Evolutionary conservation across 2,329 filamentous ascomycete genomes (phyloP).

Genomic region (Teratosphaeria viscida): DNA sequence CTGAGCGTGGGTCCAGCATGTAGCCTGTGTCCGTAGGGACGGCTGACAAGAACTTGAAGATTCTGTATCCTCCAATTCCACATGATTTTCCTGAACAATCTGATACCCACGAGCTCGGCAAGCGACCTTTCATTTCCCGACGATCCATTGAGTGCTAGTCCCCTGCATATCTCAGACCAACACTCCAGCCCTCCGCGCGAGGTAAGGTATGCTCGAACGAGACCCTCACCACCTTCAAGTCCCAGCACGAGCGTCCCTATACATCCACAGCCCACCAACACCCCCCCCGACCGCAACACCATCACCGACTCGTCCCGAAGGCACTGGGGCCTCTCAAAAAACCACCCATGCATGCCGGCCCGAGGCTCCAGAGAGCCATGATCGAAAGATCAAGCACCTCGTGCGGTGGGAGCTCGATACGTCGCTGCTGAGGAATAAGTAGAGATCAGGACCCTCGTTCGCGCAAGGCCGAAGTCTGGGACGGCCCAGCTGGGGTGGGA

Average conservation of each 20-base stretch:
- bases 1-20: not conserved
- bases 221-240: conserved; percentile 4
- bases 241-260: conserved; percentile 2
- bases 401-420: conserved; percentile 8
- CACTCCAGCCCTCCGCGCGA: conserved; percentile 2
- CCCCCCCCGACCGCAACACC: conserved; percentile 3
- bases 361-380: conserved; percentile 3
- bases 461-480: not conserved
- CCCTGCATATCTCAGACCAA: not conserved
- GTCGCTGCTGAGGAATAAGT: conserved; percentile 7
- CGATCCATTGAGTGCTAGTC: not conserved
- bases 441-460: not conserved
- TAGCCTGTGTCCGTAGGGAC: no score
- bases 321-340: not conserved
- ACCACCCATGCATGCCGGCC: conserved; percentile 3
- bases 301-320: conserved; percentile 9
- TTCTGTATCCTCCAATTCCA: not conserved
- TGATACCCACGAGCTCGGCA: not conserved
- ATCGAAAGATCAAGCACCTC: conserved; percentile 5
- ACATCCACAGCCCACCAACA: not conserved
- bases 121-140: not conserved
- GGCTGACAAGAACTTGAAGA: no score
- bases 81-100: not conserved
- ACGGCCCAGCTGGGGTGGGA: no score
- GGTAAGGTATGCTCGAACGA: not conserved